These are phyloP conservation scores for Hygrophorus russula DNA, from an alignment of 768 basidiomycete genomes.

Conservation along the genomic window DNA sequence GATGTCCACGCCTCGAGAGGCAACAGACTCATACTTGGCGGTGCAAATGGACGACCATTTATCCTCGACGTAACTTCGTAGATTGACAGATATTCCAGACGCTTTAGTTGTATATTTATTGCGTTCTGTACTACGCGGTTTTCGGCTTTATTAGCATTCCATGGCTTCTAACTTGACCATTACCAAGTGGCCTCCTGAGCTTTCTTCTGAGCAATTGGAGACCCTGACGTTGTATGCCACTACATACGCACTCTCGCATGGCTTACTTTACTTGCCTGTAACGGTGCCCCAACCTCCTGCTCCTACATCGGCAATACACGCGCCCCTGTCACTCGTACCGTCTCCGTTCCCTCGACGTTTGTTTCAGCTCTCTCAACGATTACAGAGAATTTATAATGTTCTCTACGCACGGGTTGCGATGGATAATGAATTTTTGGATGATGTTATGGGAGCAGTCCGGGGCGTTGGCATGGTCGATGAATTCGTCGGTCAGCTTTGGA, in stretches of 20 bases:
- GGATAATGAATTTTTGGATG: constrained; percentile 72
- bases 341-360: constrained; percentile 70
- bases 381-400: constrained; percentile 75
- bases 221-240: constrained; percentile 56
- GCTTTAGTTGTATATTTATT: too few relatives aligned
- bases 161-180: constrained; percentile 13
- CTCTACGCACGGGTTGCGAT: constrained; percentile 79
- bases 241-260: constrained; percentile 77
- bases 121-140: too few relatives aligned
- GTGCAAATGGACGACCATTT: background rate
- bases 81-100: too few relatives aligned
- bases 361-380: constrained; percentile 49
- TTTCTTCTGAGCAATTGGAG: constrained; percentile 47
- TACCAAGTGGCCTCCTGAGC: constrained; percentile 63
- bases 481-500: constrained; percentile 82
- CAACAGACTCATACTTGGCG: background rate
- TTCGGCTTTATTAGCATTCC: too few relatives aligned
- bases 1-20: background rate
- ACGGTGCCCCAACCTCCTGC: constrained; percentile 27
- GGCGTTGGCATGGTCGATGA: constrained; percentile 78
- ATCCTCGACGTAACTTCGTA: too few relatives aligned
- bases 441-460: constrained; percentile 66
- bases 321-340: constrained; percentile 82
- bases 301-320: constrained; percentile 75
- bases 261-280: constrained; percentile 73